A percentile compares a stretch with the other conserved stretches of the same genome.
phyloP scores from a whole-genome alignment of 2,329 filamentous ascomycete genomes.

The Capronia americana region DNA sequence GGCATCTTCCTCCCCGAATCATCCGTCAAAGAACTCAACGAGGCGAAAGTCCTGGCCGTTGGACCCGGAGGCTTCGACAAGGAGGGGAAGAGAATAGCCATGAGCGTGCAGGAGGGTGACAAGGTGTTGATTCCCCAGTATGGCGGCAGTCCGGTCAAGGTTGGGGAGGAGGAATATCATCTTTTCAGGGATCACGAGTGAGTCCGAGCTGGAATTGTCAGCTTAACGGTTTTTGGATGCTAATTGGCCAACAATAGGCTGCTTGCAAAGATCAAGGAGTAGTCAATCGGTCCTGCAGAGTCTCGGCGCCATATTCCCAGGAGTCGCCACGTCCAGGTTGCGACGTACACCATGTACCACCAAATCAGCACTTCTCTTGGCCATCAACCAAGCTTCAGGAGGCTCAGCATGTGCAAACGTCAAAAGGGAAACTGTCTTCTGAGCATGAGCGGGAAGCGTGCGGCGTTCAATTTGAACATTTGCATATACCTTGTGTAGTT shows the following conservation, averaged over 20 bases:
- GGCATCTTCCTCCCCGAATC: slow-evolving; percentile 98
- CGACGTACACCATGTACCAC: slow-evolving; percentile 36
- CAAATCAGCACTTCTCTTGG: slow-evolving; percentile 17
- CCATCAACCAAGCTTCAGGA: slow-evolving; percentile 12
- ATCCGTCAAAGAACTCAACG: slow-evolving; percentile 96
- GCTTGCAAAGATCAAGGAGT: slow-evolving; percentile 99
- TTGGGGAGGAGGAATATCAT: slow-evolving; percentile 94
- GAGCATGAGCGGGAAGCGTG: slow-evolving; percentile 28
- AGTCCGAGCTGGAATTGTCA: slow-evolving; percentile 52
- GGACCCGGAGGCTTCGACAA: slow-evolving; percentile 87
- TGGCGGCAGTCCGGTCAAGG: slow-evolving; percentile 93
- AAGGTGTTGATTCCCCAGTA: slow-evolving; percentile 97
- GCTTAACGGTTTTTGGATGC: slow-evolving; percentile 6
- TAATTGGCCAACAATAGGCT: slow-evolving; percentile 64
- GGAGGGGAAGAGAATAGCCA: slow-evolving; percentile 84
- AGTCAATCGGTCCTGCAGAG: slow-evolving; percentile 51
- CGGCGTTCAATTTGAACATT: slow-evolving; percentile 22
- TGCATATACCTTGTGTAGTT: slow-evolving; percentile 34
- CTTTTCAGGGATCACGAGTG: slow-evolving; percentile 99
- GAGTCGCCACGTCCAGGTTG: neutral
- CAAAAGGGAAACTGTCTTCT: slow-evolving; percentile 17
- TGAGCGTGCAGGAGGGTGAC: slow-evolving; percentile 84
- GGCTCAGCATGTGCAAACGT: slow-evolving; percentile 15
- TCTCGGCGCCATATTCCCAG: neutral
- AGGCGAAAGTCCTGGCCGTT: slow-evolving; percentile 94